Evolutionary conservation across 345 rosid species (phyloP).

Genomic region (Psidium guajava): DNA sequence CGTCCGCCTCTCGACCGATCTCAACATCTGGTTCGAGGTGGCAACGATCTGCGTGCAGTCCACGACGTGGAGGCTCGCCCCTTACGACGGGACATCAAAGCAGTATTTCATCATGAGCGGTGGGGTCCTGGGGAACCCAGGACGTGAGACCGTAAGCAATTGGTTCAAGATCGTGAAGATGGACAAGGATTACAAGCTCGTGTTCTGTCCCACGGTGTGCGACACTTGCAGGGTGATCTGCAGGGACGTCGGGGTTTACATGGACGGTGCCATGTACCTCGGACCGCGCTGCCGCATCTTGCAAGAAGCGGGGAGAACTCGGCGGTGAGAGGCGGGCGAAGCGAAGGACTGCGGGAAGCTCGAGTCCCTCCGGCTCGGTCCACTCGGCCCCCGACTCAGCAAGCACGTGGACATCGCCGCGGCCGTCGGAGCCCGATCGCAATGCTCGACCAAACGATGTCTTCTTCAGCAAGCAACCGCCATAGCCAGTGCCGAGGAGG

Average conservation of each 20-base stretch:
- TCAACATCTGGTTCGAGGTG: conserved; percentile 34
- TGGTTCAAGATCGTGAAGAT: conserved; percentile 60
- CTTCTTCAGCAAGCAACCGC: background rate
- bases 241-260: conserved; percentile 40
- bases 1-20: conserved; percentile 22
- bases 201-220: conserved; percentile 59
- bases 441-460: background rate
- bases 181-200: conserved; percentile 37
- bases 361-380: conserved; percentile 11
- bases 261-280: conserved; percentile 39
- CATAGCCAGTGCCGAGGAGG: background rate
- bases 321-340: conserved; percentile 22
- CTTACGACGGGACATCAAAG: conserved; percentile 17
- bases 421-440: conserved; percentile 22
- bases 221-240: conserved; percentile 36
- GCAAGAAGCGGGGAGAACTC: conserved; percentile 53
- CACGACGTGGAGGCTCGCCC: conserved; percentile 35
- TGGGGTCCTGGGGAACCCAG: conserved; percentile 53
- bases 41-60: conserved; percentile 34
- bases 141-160: conserved; percentile 23
- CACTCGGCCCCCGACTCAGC: conserved; percentile 24
- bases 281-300: conserved; percentile 55
- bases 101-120: conserved; percentile 36
- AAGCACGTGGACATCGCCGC: conserved; percentile 48
- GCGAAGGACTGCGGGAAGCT: conserved; percentile 17